Percentiles rank a stretch among this genome's conserved stretches.
Evolutionary conservation across 2,329 filamentous ascomycete species (phyloP).

Genomic region (Hymenoscyphus repandus): DNA sequence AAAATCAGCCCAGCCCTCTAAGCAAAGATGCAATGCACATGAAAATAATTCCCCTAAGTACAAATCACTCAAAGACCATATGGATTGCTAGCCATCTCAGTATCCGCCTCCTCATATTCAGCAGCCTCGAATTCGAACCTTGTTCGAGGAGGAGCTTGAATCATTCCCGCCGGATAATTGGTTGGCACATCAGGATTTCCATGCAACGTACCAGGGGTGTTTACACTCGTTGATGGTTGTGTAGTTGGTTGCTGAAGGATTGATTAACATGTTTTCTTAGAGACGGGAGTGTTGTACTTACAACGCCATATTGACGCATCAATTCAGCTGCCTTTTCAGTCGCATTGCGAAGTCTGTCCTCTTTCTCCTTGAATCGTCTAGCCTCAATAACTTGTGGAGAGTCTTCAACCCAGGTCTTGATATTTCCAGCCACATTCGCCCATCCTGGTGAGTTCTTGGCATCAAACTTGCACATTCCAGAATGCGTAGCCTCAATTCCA

Average conservation of each 20-base stretch:
- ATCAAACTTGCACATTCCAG: constrained; percentile 67
- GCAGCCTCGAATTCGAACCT: constrained; percentile 22
- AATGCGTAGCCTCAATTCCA: constrained; percentile 70
- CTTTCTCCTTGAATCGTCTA: constrained; percentile 24
- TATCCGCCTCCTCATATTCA: constrained; percentile 26
- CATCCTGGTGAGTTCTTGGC: constrained; percentile 60
- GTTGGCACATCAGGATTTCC: neutral
- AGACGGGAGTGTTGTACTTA: neutral
- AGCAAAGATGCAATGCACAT: neutral
- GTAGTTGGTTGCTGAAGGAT: constrained; percentile 5
- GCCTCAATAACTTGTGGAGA: constrained; percentile 17
- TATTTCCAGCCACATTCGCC: constrained; percentile 28
- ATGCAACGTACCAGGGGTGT: constrained; percentile 22
- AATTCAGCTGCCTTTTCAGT: constrained; percentile 26
- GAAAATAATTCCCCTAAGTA: too few species aligned
- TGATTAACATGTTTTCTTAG: neutral
- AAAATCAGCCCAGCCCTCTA: constrained; percentile 25
- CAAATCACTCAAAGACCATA: neutral
- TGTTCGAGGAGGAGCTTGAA: constrained; percentile 15
- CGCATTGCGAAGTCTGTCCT: constrained; percentile 18
- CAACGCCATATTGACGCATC: constrained; percentile 12
- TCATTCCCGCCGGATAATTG: constrained; percentile 8
- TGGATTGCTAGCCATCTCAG: constrained; percentile 18
- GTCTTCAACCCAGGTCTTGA: constrained; percentile 28
- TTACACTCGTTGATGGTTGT: constrained; percentile 7